A percentile compares a stretch with the other conserved stretches of the same genome.
Conservation (phyloP, 805 yeast genomes). For the Metschnikowia similis region DNA sequence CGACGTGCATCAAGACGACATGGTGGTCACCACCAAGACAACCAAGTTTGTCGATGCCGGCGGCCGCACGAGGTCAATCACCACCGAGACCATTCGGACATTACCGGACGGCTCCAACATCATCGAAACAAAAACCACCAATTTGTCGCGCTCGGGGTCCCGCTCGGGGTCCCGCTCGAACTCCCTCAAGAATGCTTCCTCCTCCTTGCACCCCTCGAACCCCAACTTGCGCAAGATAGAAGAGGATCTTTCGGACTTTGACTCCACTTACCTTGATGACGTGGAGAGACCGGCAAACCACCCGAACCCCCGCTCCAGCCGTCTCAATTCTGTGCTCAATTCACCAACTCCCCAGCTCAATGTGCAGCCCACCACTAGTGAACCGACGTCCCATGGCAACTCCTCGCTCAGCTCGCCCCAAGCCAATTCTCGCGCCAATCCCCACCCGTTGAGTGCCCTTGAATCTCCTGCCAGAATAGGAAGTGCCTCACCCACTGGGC, state of each 20-base stretch:
- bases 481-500: not conserved
- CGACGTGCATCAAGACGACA: constrained; percentile 18
- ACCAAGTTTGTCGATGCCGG: constrained; percentile 46
- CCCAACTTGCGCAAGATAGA: constrained; percentile 36
- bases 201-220: constrained; percentile 13
- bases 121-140: constrained; percentile 40
- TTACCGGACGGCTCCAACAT: constrained; percentile 43
- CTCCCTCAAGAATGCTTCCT: constrained; percentile 20
- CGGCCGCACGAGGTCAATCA: constrained; percentile 54
- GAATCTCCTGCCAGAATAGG: not conserved
- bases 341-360: not conserved
- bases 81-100: constrained; percentile 48
- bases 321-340: not conserved
- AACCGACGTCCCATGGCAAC: not conserved
- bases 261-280: constrained; percentile 35
- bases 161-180: constrained; percentile 31
- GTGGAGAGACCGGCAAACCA: not conserved
- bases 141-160: constrained; percentile 32
- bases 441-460: not conserved
- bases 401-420: not conserved
- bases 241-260: constrained; percentile 41
- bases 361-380: too few relatives aligned
- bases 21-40: constrained; percentile 41
- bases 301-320: not conserved
- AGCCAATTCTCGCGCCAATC: not conserved